A percentile compares a stretch with the other conserved stretches of the same genome.
Evolutionary conservation across 139 green algal genomes (phyloP).

Genomic region (Picochlorum sp.): DNA sequence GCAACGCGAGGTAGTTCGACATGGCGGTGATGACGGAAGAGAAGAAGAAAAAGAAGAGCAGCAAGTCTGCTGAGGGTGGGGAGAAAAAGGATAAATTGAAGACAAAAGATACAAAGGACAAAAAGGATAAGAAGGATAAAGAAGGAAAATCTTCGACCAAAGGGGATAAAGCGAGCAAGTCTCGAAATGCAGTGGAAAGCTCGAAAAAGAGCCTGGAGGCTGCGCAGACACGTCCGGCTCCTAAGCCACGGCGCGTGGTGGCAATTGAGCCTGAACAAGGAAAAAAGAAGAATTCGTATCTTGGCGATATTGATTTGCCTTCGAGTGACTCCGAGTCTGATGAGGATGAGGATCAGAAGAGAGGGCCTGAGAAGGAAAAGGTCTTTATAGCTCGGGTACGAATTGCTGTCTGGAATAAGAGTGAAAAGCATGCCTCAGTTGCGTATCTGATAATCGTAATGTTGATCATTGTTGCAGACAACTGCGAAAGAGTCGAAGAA

Average conservation of each 20-base stretch:
- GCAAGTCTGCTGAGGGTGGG: conserved; percentile 29
- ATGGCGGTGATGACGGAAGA: conserved; percentile 22
- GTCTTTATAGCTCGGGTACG: too few species aligned
- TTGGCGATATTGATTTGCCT: conserved; percentile 87
- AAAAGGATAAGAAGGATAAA: neutral
- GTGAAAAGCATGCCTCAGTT: too few species aligned
- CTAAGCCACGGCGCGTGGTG: neutral
- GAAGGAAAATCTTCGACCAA: conserved; percentile 18
- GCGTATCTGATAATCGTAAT: too few species aligned
- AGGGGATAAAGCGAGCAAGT: conserved; percentile 6
- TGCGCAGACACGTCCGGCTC: neutral
- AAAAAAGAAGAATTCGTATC: conserved; percentile 36
- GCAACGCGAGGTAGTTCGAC: too few species aligned
- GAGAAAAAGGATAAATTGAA: conserved; percentile 43
- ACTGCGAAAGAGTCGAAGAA: conserved; percentile 65
- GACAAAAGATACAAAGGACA: conserved; percentile 10
- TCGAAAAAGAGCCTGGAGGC: neutral
- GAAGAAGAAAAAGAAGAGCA: conserved; percentile 35
- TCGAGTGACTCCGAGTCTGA: conserved; percentile 61
- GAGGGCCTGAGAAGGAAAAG: conserved; percentile 20
- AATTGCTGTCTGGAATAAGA: too few species aligned
- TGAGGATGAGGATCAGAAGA: conserved; percentile 47
- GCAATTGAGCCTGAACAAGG: conserved; percentile 9
- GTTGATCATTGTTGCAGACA: conserved; percentile 7
- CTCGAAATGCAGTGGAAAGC: neutral